Evolutionary conservation across 805 yeast species (phyloP), one percentile per base, ranked within the genome.

Genomic region (Grigorovia transvaalensis): DNA sequence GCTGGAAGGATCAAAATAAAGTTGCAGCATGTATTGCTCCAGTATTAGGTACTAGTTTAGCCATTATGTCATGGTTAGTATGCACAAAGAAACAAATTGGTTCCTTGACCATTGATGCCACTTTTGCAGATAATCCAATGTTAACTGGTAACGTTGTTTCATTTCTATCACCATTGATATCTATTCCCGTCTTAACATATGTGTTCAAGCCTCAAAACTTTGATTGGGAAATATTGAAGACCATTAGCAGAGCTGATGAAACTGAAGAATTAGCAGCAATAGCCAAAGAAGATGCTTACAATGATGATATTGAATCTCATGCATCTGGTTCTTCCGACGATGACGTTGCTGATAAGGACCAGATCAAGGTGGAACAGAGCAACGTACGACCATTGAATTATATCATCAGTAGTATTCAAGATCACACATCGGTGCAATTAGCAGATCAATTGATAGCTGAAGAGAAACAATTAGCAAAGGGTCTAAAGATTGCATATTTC

Each of bases 91-190:
- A 71, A 2, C 58, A 71, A 46, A 70, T 65, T 52, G 75, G 76
- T 41, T 57, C 65, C 3, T 69, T 78, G 45, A 76, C 76, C 7
- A 76, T 76, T 46, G 70, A 74, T 65, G 70, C 67, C 52, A 80
- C 95, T n/a, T 93, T 91, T 57, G 78, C 76, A 56, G 95, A 90
- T 66, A 78, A 86, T 63, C 85, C 96, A 44, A 90, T 90, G 96
- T 74, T 88, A 56, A 82, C 84, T 2, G 96, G 96, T 54, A 89
- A 89, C 67, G 81, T 88, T 47, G 89, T 88, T 50, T 91, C 96
- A 0, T 70, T 89, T 54, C 72, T 81, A 50, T 77, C 90, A 1
- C 96, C 96, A 9, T 62, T 78, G 17, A 67, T 88, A 17, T 74
- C 82, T 51, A 71, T 82, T 48, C 89, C 95, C 29, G 62, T 83